phyloP scores from a whole-genome alignment of 257 asterid species.

The Coffea canephora region DNA sequence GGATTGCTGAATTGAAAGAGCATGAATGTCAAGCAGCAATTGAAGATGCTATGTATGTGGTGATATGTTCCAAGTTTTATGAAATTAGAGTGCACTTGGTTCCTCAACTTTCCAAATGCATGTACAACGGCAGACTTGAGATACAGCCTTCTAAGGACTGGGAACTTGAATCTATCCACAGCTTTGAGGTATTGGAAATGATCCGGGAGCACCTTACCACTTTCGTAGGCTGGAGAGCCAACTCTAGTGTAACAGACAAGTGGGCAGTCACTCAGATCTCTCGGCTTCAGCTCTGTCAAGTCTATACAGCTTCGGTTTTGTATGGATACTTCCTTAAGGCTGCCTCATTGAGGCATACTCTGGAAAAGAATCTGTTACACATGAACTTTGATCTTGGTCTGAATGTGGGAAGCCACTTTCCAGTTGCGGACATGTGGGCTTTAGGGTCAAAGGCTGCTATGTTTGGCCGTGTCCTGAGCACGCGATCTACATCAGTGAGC shows the following conservation, averaged over 20 bases:
- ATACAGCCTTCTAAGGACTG: slow-evolving; percentile 77
- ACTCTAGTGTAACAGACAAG: slow-evolving; percentile 43
- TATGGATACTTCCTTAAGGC: slow-evolving; percentile 83
- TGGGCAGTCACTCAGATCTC: slow-evolving; percentile 56
- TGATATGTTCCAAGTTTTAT: slow-evolving; percentile 49
- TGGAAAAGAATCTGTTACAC: slow-evolving; percentile 45
- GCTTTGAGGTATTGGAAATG: slow-evolving; percentile 62
- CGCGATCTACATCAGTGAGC: slow-evolving; percentile 30
- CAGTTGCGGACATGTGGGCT: slow-evolving; percentile 29
- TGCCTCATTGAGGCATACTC: slow-evolving; percentile 61
- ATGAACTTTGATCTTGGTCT: slow-evolving; percentile 23
- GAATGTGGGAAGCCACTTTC: slow-evolving; percentile 17
- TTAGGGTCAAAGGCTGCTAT: slow-evolving; percentile 32
- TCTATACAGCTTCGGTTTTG: slow-evolving; percentile 62
- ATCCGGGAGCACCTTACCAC: slow-evolving; percentile 63
- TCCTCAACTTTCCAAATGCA: slow-evolving; percentile 72
- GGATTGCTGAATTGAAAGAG: slow-evolving; percentile 58
- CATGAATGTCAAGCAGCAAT: slow-evolving; percentile 59
- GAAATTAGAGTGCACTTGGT: slow-evolving; percentile 66
- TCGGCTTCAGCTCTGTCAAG: slow-evolving; percentile 46
- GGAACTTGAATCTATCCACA: slow-evolving; percentile 84
- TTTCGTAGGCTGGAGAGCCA: slow-evolving; percentile 47
- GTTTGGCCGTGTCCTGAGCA: slow-evolving; percentile 27
- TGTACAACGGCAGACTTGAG: slow-evolving; percentile 68
- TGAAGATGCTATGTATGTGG: slow-evolving; percentile 70